Evolutionary conservation across 1,139 yeast genomes (phyloP), one percentile per base, ranked within the genome.

Genomic region (Zygosaccharomyces pseudobailii): DNA sequence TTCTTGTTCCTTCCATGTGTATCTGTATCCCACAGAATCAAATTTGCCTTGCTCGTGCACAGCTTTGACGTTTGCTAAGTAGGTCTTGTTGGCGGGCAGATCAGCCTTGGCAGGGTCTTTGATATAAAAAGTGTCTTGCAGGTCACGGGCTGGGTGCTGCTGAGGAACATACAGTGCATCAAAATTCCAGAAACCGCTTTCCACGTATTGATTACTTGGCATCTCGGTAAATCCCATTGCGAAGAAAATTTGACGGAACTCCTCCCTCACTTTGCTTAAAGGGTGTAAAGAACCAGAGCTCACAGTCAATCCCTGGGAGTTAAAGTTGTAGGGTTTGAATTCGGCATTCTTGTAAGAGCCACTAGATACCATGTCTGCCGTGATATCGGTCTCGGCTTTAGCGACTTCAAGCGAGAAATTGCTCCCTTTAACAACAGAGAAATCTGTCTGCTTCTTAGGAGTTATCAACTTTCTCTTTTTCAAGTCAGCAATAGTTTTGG

Each of bases 61-160:
- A 46, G 78, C 76, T 61, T 82, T 84, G 57, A 87, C 80, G 65
- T 87, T 86, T 42, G 82, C 76, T 79, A 89, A 79, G 72, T 84
- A 92, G 60, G 73, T 70, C 65, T 76, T 75, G 69, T 92, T 97
- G 56, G 81, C 82, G 42, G 97, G 97, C 59, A 78, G 73, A 51
- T 82, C 84, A 44, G 96, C 95, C 54, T 69, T 73, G 43, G 72
- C 74, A 35, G 99, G 99, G 68, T 92, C 97, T 69, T 89, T 90
- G 71, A 94, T 78, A 72, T 92, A 92, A 74, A 92, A 92, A 49
- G 99, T 92, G 71, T 92, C 98, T 72, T 92, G 99, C 67, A 92
- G 77, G 68, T 92, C 99, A 75, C 99, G 86, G 42, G 99, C 99
- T 28, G 99, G 98, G 73, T 92, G 99, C 73, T 92, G 97, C 74